Base-by-base conservation (phyloP, 2,329 filamentous ascomycete species). In the Hypoxylon sp. region DNA sequence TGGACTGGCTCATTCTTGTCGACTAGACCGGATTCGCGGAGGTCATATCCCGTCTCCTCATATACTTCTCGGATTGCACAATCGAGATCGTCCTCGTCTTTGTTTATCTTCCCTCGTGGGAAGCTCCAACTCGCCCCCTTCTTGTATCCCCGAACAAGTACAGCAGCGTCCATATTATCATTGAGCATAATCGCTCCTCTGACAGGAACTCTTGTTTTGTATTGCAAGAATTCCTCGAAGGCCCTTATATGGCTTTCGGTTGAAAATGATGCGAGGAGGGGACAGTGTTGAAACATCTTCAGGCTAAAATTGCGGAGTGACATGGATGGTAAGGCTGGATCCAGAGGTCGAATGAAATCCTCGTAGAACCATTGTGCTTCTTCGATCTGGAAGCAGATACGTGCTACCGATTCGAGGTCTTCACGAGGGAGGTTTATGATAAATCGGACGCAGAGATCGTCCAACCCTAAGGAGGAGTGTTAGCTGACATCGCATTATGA, bases 281-380 rank as follows among this genome's bases (percentile, higher is more conserved):
- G 96, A 74, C 95, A 98, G 78, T 98, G 95, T 74, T 94, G 90
- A 79, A 98, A 98, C 74, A 99, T 97, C 73, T 91, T 89, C 65
- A 97, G 85, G 75, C 93, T 95, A 81, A 99, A 99, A 56, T 86
- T 90, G 72, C 93, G 90, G 34, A 99, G 86, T 49, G 90, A 89
- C 85, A 98, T 91, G 60, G 92, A 94, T 3, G 96, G 96, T 10
- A 99, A 86, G 41, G 87, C 87, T 57, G 94, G 91, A 80, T 98
- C 92, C 70, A 96, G 85, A 41, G 95, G 94, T 51, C 96, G 93
- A 79, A 99, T 93, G 79, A 99, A 99, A 81, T 99, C 96, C 85
- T 99, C 96, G 88, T 99, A 99, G 82, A 97, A 99, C 96, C 96
- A 99, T 89, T 99, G 97, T 75, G 96, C 96, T 82, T 99, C 97